A percentile compares a stretch with the other conserved stretches of the same genome.
phyloP scores from a whole-genome alignment of 352 stramenopile species.

The Pythium rishiriense region DNA sequence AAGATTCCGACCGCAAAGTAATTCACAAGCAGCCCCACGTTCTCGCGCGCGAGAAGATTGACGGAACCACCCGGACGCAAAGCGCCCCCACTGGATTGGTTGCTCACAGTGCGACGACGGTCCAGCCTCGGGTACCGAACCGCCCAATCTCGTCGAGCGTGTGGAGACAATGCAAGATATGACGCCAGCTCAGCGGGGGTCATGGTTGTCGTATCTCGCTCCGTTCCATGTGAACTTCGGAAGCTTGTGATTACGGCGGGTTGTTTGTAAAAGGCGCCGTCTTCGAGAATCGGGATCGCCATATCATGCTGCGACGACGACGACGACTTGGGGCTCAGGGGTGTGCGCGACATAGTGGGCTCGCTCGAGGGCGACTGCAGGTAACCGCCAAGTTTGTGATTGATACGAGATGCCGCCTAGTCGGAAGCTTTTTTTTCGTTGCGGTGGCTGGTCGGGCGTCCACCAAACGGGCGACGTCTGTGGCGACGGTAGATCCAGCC shows the following conservation, averaged over 20 bases:
- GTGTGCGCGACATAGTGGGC: not conserved
- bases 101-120: not conserved
- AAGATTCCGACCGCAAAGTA: conserved; percentile 73
- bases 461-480: not conserved
- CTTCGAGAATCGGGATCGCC: conserved; percentile 25
- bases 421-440: not conserved
- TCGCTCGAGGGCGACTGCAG: not conserved
- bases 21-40: conserved; percentile 55
- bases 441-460: not conserved
- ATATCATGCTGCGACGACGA: conserved; percentile 22
- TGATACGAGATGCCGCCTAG: not conserved
- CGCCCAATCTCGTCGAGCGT: not conserved
- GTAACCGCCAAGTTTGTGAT: not conserved
- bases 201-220: conserved; percentile 15
- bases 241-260: conserved; percentile 14
- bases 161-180: conserved; percentile 12
- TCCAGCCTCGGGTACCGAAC: conserved; percentile 8
- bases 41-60: conserved; percentile 32
- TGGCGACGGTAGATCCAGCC: not conserved
- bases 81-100: conserved; percentile 13
- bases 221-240: conserved; percentile 2
- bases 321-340: conserved; percentile 8
- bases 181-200: conserved; percentile 15
- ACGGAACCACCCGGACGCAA: conserved; percentile 28
- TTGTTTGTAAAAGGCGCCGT: conserved; percentile 11